A percentile compares a stretch with the other conserved stretches of the same genome.
Conservation (phyloP, 805 yeast species). For the Saccharomycopsis fermentans region DNA sequence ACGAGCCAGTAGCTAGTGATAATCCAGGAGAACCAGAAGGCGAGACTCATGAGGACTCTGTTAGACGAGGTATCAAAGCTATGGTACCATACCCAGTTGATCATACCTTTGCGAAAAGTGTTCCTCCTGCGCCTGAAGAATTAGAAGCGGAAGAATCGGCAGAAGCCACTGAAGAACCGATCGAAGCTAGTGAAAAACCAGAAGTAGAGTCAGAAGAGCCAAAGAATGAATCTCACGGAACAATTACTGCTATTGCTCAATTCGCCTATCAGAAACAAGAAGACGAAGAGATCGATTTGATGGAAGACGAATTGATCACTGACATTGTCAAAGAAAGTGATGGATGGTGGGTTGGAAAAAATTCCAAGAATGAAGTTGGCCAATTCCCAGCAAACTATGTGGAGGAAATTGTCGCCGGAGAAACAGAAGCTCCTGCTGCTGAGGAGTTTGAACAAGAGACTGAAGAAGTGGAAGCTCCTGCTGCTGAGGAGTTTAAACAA, state of each 20-base stretch:
- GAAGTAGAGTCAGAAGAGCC: slow-evolving; percentile 23
- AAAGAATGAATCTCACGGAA: slow-evolving; percentile 18
- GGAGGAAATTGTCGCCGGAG: slow-evolving; percentile 48
- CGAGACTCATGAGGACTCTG: slow-evolving; percentile 5
- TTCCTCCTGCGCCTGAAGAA: slow-evolving; percentile 21
- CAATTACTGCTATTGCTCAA: slow-evolving; percentile 57
- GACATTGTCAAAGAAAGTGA: slow-evolving; percentile 49
- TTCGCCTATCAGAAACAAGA: slow-evolving; percentile 73
- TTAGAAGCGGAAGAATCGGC: slow-evolving; percentile 19
- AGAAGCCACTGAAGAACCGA: no score
- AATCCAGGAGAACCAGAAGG: slow-evolving; percentile 16
- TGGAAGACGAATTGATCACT: slow-evolving; percentile 56
- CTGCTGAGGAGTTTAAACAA: slow-evolving; percentile 5
- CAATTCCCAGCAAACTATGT: slow-evolving; percentile 40
- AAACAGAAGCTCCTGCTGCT: slow-evolving; percentile 22
- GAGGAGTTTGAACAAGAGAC: slow-evolving; percentile 8
- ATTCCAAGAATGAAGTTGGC: slow-evolving; percentile 32
- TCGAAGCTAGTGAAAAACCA: slow-evolving; percentile 17
- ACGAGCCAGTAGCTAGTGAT: slow-evolving; percentile 24
- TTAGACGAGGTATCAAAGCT: no score
- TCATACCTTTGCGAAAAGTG: slow-evolving; percentile 6
- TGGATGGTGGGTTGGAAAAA: slow-evolving; percentile 44
- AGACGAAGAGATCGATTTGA: slow-evolving; percentile 61
- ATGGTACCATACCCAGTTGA: slow-evolving; percentile 22
- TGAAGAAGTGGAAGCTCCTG: slow-evolving; percentile 21